Evolutionary conservation across 768 basidiomycete species (phyloP).

Genomic region (Lentinus tigrinus): DNA sequence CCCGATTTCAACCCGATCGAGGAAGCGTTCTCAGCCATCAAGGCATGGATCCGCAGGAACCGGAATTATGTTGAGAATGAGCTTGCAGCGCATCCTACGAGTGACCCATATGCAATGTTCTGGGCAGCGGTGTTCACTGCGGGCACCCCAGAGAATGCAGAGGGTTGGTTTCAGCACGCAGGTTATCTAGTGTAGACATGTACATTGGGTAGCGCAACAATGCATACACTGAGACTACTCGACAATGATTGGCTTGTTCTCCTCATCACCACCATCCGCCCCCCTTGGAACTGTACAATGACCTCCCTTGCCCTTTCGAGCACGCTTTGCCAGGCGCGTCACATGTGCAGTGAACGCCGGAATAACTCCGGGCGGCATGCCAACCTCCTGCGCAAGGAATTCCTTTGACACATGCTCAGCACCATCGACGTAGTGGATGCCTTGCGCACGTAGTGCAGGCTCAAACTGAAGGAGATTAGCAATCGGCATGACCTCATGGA

Average conservation of each 20-base stretch:
- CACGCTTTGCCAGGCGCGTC: not conserved
- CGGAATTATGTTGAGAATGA: not conserved
- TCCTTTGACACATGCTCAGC: not conserved
- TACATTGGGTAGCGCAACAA: too few relatives aligned
- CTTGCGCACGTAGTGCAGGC: not conserved
- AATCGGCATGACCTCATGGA: too few relatives aligned
- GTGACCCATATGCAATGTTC: not conserved
- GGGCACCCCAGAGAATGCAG: not conserved
- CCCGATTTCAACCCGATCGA: slow-evolving; percentile 32
- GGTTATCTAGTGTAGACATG: not conserved
- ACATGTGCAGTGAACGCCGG: not conserved
- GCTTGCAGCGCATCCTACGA: not conserved
- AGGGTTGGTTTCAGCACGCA: not conserved
- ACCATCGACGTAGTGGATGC: not conserved
- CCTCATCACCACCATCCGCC: not conserved
- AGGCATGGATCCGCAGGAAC: slow-evolving; percentile 11
- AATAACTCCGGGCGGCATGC: not conserved
- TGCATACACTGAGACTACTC: not conserved
- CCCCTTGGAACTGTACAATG: not conserved
- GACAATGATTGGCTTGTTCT: not conserved
- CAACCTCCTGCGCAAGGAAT: not conserved
- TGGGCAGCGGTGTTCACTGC: slow-evolving; percentile 8
- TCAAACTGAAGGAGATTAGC: too few relatives aligned
- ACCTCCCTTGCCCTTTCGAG: not conserved
- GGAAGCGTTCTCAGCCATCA: slow-evolving; percentile 26